phyloP scores from a whole-genome alignment of 768 basidiomycete genomes.

The Pleurotus pulmonarius region DNA sequence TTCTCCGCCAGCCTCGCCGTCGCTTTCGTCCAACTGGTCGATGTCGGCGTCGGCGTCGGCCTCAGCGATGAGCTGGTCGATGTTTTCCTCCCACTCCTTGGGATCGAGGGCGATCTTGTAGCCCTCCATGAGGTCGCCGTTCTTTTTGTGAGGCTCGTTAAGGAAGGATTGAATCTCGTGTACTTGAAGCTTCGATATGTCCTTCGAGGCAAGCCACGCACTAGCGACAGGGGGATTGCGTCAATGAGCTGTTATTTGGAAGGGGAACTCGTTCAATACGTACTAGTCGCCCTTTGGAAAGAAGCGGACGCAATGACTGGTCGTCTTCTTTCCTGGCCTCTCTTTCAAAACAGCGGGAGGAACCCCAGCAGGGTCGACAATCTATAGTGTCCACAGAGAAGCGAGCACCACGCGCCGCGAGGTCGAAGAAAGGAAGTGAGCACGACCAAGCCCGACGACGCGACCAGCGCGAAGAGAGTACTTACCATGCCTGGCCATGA shows the following conservation, averaged over 20 bases:
- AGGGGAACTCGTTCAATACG: conserved; percentile 30
- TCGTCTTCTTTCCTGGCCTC: conserved; percentile 74
- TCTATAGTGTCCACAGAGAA: conserved; percentile 39
- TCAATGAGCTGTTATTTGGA: conserved; percentile 5
- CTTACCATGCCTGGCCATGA: conserved; percentile 94
- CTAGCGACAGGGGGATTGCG: conserved; percentile 33
- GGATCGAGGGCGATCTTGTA: conserved; percentile 73
- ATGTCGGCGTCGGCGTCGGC: conserved; percentile 58
- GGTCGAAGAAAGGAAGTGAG: too few relatives aligned
- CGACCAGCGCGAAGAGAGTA: conserved; percentile 16
- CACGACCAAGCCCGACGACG: too few relatives aligned
- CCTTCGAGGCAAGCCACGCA: conserved; percentile 80
- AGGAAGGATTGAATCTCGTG: conserved; percentile 86
- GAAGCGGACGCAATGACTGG: conserved; percentile 72
- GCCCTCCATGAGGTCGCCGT: conserved; percentile 69
- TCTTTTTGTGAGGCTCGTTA: conserved; percentile 71
- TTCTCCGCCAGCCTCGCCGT: conserved; percentile 48
- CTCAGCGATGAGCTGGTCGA: conserved; percentile 26
- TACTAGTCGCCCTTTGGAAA: conserved; percentile 95
- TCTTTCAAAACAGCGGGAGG: conserved; percentile 61
- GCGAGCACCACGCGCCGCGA: background rate
- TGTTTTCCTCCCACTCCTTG: conserved; percentile 43
- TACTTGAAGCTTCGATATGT: conserved; percentile 72
- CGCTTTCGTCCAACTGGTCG: conserved; percentile 58
- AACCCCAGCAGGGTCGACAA: conserved; percentile 71